Percentiles rank a stretch among this genome's conserved stretches.
phyloP scores from a whole-genome alignment of 352 stramenopile genomes.

The Phytophthora citrophthora region DNA sequence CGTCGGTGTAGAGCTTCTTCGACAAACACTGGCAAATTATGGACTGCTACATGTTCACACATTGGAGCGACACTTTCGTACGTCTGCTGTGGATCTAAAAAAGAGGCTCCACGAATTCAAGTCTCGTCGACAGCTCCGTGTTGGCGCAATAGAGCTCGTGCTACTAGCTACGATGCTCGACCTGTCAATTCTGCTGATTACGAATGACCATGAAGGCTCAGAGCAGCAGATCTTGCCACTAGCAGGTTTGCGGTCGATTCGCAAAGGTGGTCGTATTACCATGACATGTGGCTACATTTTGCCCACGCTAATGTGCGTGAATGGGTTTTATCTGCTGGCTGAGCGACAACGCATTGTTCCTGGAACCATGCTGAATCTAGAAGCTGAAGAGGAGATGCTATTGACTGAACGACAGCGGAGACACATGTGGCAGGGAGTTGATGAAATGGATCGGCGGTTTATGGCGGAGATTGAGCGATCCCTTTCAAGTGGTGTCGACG shows the following conservation, averaged over 20 bases:
- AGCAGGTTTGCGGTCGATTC: slow-evolving; percentile 51
- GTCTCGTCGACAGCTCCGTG: slow-evolving; percentile 52
- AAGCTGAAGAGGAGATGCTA: slow-evolving; percentile 15
- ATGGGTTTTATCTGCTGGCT: slow-evolving; percentile 73
- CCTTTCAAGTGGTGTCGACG: slow-evolving; percentile 28
- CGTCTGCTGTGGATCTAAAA: slow-evolving; percentile 69
- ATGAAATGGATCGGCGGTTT: slow-evolving; percentile 78
- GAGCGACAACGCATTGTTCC: slow-evolving; percentile 24
- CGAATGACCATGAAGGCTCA: slow-evolving; percentile 80
- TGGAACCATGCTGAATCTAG: slow-evolving; percentile 4
- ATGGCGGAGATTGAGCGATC: slow-evolving; percentile 66
- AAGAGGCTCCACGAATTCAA: slow-evolving; percentile 84
- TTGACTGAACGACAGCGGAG: slow-evolving; percentile 29
- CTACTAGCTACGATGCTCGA: slow-evolving; percentile 81
- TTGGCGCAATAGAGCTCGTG: slow-evolving; percentile 72
- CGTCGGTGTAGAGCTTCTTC: slow-evolving; percentile 56
- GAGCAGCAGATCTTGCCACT: slow-evolving; percentile 71
- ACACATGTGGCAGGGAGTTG: slow-evolving; percentile 72
- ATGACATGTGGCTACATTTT: slow-evolving; percentile 79
- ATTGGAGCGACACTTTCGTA: slow-evolving; percentile 62
- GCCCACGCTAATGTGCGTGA: slow-evolving; percentile 69
- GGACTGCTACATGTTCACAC: slow-evolving; percentile 68
- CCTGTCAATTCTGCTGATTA: slow-evolving; percentile 74
- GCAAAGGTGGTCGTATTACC: slow-evolving; percentile 53
- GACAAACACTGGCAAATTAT: slow-evolving; percentile 72